phyloP scores from a whole-genome alignment of 495 filamentous ascomycete genomes.

The Chaetomidium leptoderma region DNA sequence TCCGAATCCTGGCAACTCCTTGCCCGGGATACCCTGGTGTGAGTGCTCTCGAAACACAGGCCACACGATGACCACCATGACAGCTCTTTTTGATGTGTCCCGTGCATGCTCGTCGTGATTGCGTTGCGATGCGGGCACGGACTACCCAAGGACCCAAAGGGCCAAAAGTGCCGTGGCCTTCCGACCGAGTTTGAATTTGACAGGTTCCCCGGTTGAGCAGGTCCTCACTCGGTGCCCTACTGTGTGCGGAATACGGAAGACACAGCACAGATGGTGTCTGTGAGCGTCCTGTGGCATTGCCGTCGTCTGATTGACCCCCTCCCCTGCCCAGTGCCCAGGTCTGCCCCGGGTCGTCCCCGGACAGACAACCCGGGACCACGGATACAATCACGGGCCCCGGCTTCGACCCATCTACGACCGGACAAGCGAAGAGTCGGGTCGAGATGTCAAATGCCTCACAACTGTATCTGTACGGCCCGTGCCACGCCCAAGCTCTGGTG shows the following conservation, averaged over 20 bases:
- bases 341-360: conserved; percentile 1
- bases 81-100: neutral
- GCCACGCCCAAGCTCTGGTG: neutral
- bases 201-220: neutral
- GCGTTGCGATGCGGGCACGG: neutral
- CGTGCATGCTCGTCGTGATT: neutral
- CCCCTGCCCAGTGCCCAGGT: too few species aligned
- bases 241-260: too few species aligned
- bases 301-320: conserved; percentile 17
- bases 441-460: neutral
- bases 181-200: neutral
- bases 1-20: neutral
- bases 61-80: neutral
- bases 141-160: neutral
- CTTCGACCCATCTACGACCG: neutral
- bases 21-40: neutral
- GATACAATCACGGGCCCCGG: neutral
- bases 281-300: conserved; percentile 11
- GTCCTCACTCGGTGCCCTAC: too few species aligned
- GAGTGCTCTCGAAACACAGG: neutral
- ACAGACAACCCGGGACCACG: neutral
- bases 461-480: neutral
- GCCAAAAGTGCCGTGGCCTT: conserved; percentile 3
- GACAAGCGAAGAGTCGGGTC: neutral
- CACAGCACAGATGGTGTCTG: neutral